Conservation (phyloP, 305 asterid species). For the Andrographis paniculata region DNA sequence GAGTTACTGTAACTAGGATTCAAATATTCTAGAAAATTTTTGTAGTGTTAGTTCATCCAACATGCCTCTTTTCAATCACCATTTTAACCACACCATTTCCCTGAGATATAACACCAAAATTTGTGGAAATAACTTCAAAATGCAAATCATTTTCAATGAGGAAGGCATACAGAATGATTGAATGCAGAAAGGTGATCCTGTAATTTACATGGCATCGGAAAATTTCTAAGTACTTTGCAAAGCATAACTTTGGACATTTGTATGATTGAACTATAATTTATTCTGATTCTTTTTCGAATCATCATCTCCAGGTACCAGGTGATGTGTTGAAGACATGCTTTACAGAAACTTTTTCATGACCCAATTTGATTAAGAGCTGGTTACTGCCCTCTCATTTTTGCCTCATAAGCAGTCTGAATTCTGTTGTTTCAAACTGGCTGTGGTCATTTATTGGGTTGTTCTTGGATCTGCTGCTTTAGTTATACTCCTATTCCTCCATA, state of each 20-base stretch:
- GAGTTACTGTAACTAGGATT: too few species aligned
- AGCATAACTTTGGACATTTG: not conserved
- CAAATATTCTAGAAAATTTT: too few species aligned
- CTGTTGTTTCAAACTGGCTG: slow-evolving; percentile 22
- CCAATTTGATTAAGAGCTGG: not conserved
- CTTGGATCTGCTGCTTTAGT: slow-evolving; percentile 32
- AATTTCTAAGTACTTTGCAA: not conserved
- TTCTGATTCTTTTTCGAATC: not conserved
- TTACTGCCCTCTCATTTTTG: slow-evolving; percentile 15
- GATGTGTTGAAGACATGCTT: slow-evolving; percentile 1
- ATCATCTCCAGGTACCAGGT: not conserved
- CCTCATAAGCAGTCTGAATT: slow-evolving; percentile 22
- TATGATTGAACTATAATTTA: not conserved
- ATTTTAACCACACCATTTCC: not conserved
- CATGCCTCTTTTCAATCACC: not conserved
- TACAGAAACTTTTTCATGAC: slow-evolving; percentile 3
- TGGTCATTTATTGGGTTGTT: slow-evolving; percentile 16
- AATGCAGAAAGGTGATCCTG: not conserved
- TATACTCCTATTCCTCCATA: slow-evolving; percentile 25
- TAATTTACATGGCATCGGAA: not conserved
- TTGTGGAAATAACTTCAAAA: not conserved
- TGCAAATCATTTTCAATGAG: not conserved
- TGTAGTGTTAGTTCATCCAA: not conserved
- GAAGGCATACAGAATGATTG: not conserved
- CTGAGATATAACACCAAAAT: not conserved